Conservation (phyloP, 2,329 filamentous ascomycete genomes). For the Fusarium algeriense region DNA sequence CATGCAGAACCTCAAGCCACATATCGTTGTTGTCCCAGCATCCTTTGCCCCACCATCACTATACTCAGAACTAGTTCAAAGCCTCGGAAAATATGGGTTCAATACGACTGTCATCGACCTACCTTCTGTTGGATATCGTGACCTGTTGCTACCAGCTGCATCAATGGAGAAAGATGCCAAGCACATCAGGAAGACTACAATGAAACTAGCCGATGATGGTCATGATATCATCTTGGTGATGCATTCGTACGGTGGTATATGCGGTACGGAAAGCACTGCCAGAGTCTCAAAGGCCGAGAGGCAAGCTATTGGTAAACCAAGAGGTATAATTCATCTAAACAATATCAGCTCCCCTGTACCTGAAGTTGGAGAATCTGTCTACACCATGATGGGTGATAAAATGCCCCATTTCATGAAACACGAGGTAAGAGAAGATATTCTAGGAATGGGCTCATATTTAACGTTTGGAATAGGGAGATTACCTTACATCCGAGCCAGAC, state of each 20-base stretch:
- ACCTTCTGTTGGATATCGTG: background rate
- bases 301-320: accelerated
- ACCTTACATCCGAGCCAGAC: background rate
- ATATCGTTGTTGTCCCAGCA: background rate
- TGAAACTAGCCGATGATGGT: background rate
- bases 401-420: background rate
- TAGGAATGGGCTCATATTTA: accelerated
- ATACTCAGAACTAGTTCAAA: background rate
- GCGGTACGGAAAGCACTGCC: background rate
- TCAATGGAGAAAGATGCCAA: background rate
- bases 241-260: background rate
- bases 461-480: background rate
- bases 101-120: background rate
- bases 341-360: background rate
- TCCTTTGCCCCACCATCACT: background rate
- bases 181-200: background rate
- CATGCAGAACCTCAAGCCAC: background rate
- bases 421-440: background rate
- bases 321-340: background rate
- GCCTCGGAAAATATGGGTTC: background rate
- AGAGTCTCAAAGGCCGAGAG: accelerated
- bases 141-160: background rate
- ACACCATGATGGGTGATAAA: background rate
- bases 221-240: background rate
- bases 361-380: background rate